These are phyloP conservation scores for Pyrus betulifolia DNA, from an alignment of 306 rosid species.

Conservation along the genomic window DNA sequence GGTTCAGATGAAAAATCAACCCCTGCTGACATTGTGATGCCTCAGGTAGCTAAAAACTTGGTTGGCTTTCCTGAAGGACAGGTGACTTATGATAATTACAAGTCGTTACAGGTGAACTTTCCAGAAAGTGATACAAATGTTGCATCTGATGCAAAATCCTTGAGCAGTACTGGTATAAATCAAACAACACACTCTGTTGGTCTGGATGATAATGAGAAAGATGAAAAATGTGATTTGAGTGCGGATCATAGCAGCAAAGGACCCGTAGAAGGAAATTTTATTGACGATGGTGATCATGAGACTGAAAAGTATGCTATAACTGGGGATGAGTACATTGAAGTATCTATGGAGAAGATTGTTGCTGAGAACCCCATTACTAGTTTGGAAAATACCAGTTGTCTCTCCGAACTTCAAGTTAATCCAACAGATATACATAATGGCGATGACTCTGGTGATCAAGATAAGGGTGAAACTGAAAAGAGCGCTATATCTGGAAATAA, in stretches of 20 bases:
- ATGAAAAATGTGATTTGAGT: constrained; percentile 22
- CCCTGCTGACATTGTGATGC: constrained; percentile 18
- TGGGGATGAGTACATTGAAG: constrained; percentile 15
- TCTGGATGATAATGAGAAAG: constrained; percentile 12
- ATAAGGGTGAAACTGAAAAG: constrained; percentile 19
- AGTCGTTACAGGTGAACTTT: constrained; percentile 11
- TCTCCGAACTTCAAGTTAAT: constrained; percentile 21
- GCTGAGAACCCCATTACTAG: background rate
- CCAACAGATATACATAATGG: constrained; percentile 14
- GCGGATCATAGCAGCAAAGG: constrained; percentile 18
- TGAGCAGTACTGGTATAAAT: constrained; percentile 14
- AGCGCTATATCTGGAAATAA: constrained; percentile 19
- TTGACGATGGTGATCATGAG: constrained; percentile 15
- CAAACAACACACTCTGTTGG: constrained; percentile 15
- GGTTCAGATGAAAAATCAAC: constrained; percentile 23
- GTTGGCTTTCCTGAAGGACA: constrained; percentile 24
- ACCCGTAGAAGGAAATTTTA: constrained; percentile 18
- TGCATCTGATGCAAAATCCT: constrained; percentile 12
- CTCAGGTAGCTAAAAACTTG: constrained; percentile 23
- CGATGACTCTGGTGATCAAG: constrained; percentile 5
- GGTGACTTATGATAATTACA: constrained; percentile 15
- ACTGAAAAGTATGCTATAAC: constrained; percentile 14
- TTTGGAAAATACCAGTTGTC: constrained; percentile 16
- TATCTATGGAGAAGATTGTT: constrained; percentile 1
- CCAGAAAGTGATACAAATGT: constrained; percentile 15